Evolutionary conservation across 2,329 filamentous ascomycete species (phyloP), one percentile per base, ranked within the genome.

Genomic region (Fusarium sp.): DNA sequence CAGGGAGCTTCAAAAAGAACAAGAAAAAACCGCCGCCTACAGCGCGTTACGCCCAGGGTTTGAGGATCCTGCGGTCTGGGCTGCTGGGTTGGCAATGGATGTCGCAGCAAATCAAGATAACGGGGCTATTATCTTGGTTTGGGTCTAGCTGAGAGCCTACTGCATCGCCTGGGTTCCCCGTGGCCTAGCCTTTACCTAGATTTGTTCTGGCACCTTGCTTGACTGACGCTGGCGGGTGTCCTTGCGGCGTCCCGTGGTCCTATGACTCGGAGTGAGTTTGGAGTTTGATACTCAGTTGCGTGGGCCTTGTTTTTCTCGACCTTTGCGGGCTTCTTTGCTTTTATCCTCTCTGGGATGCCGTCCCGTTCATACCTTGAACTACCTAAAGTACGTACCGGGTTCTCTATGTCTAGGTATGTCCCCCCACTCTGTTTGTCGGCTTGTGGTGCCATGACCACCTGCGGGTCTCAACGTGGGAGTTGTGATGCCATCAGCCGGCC

Each of bases 391-490:
- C 58, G 55, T 50, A 42, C 40, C 45, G 60, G 54, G 34, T 42
- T 33, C 52, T 49, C 48, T 38, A 39, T 58, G 20, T 50, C 33
- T 36, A 50, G 53, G 64, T 53, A 50, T 56, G 64, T 53, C 69
- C 71, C 71, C 71, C 71, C 68, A 66, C 69, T 63, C 67, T 61
- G 52, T 45, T 50, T 50, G 45, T 59, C 50, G 58, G 65, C 64
- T 63, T 70, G 66, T 74, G 71, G 72, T 74, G 72, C 71, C 72
- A 74, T 68, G 66, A 60, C 71, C 62, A 59, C 52, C 59, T 72
- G 72, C 71, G 72, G 72, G 71, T 70, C 72, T 68, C 56, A 69
- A 72, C 71, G 72, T 74, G 72, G 72, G 72, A 74, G 72, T 70
- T 71, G 72, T 74, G 73, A 75, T 75, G 71, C 72, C 71, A 75